Evolutionary conservation across 768 basidiomycete species (phyloP), one percentile per base, ranked within the genome.

Genomic region (Lentinus brumalis): DNA sequence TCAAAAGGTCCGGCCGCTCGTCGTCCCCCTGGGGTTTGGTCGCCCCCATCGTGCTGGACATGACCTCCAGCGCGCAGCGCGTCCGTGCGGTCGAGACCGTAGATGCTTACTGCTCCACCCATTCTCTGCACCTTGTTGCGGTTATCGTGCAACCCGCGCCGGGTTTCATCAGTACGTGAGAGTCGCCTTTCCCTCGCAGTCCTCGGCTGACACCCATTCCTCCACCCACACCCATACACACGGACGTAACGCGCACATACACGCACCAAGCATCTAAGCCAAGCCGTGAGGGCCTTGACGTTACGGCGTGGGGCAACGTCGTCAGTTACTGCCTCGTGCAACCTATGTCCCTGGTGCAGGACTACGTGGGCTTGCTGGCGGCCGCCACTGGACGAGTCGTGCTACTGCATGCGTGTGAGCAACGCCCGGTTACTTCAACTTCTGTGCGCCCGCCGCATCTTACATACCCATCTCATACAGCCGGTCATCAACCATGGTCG

Each of bases 321-420:
- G 61, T 68, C n/a, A 63, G 61, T 35, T 49, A 49, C n/a, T 52
- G 58, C 56, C 58, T 71, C 42, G 67, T 64, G 51, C 70, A 71
- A 40, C 73, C 74, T 11, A 55, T 71, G 16, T 56, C 68, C 45
- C 61, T 73, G 59, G 64, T 70, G 26, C 58, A 66, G 11, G 72
- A 70, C 56, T 75, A 74, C 65, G 55, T 64, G 45, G 53, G 64
- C 26, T 5, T 72, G 64, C 71, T 75, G 50, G 47, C 59, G 40
- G 60, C 68, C 45, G 67, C 72, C 29, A 64, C 72, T n/a, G 74
- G 73, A 30, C 64, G 74, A 46, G 65, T 75, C 4, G 66, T 75
- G 40, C 53, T 75, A 31, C 50, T 73, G 42, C 59, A 69, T n/a
- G 59, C 57, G 41, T 68, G 69, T 61, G 30, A 57, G 67, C 31